Base-by-base conservation (phyloP, 2,329 filamentous ascomycete genomes). In the Claviceps cyperi region DNA sequence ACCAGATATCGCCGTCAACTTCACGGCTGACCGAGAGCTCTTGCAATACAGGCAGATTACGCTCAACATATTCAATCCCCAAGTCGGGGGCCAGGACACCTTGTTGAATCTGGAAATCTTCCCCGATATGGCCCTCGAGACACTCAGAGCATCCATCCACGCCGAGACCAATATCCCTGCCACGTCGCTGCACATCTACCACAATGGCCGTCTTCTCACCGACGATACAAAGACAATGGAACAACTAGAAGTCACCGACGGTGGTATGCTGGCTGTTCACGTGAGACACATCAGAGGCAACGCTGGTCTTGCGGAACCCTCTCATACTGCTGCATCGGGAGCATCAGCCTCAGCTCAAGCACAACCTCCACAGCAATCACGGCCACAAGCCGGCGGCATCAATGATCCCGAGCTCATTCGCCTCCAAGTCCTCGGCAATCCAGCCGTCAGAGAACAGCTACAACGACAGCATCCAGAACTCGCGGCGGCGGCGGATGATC, bases 261-360 rank as follows among this genome's bases (percentile, higher is more conserved):
- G 88, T 50, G 92, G 96, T 62, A 90, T 98, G 86, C 72, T 98
- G 56, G 88, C 86, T 32, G 77, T 97, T 57, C 85, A 94, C 63
- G 83, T 95, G 53, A 68, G 78, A 53, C 75, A 80, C 57, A 76
- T 74, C 68, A 69, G 70, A 56, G 73, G 72, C 55, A 73, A 62
- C 59, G 70, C 70, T 37, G 43, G 46, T 39, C 39, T 41, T 40
- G 40, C 38, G 14, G 43, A 38, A 38, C 4, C 46, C n/a, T 43
- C 49, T 15, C 19, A 37, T 21, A 66, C 67, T 46, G 62, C 70
- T 22, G 61, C 69, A 43, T 48, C 47, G 13, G 13, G 17, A 11
- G 58, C 67, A 48, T 66, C 66, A 47, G 62, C 67, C 43, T 64
- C 64, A 44, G 58, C 54, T 36, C 56, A 52, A 44, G 57, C 55